Percentiles rank a stretch among this genome's conserved stretches.
phyloP scores from a whole-genome alignment of 2,329 filamentous ascomycete genomes.

The Penicillium aurantiogriseum region DNA sequence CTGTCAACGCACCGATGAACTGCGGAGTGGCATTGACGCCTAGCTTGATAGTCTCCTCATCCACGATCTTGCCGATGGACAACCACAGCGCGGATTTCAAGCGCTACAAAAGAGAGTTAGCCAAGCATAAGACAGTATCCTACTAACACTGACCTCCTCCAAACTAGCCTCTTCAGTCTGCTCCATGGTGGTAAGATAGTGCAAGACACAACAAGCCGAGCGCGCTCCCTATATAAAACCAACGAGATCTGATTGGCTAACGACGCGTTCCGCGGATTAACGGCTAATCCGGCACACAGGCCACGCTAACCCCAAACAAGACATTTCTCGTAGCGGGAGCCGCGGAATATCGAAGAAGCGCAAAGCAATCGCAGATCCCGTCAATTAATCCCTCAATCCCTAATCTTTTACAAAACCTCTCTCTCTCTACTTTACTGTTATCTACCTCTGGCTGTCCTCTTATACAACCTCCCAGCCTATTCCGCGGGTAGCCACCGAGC shows the following conservation, averaged over 20 bases:
- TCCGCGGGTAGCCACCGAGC: not conserved
- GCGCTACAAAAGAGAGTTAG: constrained; percentile 51
- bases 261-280: constrained; percentile 23
- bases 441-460: not conserved
- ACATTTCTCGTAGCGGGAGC: constrained; percentile 4
- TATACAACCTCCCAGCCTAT: not conserved
- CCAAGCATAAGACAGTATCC: not conserved
- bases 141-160: constrained; percentile 32
- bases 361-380: constrained; percentile 8
- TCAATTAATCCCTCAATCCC: constrained; percentile 6
- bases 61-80: constrained; percentile 80
- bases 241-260: constrained; percentile 20
- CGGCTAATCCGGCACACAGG: constrained; percentile 12
- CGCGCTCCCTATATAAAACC: constrained; percentile 13
- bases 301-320: constrained; percentile 1
- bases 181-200: constrained; percentile 22
- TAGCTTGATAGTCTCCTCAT: constrained; percentile 71
- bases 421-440: not conserved
- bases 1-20: constrained; percentile 81
- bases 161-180: constrained; percentile 32
- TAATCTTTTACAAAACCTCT: not conserved
- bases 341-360: constrained; percentile 13
- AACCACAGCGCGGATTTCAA: constrained; percentile 85
- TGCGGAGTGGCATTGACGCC: constrained; percentile 86
- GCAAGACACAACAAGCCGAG: constrained; percentile 1